Conservation (phyloP, 2,329 filamentous ascomycete genomes). For the Alternaria novae-zelandiae region DNA sequence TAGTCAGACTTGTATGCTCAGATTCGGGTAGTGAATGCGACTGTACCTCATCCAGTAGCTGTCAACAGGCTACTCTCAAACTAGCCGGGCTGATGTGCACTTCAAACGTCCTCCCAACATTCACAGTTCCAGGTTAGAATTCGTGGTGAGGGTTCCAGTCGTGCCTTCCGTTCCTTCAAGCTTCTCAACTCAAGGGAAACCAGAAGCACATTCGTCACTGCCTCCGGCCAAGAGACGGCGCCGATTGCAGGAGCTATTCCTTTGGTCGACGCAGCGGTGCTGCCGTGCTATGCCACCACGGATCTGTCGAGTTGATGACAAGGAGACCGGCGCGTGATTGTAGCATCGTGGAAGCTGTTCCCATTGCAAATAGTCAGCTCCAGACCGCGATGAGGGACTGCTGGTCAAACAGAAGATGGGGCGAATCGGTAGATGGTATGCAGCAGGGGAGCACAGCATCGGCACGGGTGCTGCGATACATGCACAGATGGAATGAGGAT, state of each 20-base stretch:
- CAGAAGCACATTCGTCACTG: background rate
- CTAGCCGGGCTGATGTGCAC: background rate
- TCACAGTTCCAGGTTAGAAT: background rate
- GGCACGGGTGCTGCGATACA: background rate
- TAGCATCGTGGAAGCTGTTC: background rate
- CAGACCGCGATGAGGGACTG: background rate
- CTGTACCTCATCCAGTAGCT: background rate
- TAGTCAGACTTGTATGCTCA: background rate
- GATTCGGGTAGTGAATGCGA: background rate
- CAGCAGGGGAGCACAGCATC: conserved; percentile 2
- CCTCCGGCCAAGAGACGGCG: background rate
- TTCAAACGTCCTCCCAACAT: background rate
- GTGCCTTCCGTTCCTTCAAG: background rate
- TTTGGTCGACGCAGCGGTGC: background rate
- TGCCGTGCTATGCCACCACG: background rate
- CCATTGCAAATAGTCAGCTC: background rate
- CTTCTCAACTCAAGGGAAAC: background rate
- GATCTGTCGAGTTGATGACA: background rate
- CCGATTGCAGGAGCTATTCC: background rate
- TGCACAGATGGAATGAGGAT: background rate
- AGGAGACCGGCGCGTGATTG: background rate
- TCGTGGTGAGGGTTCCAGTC: background rate
- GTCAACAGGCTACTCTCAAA: background rate
- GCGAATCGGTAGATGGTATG: background rate
- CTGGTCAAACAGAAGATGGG: background rate